Evolutionary conservation across 2,329 filamentous ascomycete species (phyloP), one percentile per base, ranked within the genome.

Genomic region (Monilinia vaccinii-corymbosi): DNA sequence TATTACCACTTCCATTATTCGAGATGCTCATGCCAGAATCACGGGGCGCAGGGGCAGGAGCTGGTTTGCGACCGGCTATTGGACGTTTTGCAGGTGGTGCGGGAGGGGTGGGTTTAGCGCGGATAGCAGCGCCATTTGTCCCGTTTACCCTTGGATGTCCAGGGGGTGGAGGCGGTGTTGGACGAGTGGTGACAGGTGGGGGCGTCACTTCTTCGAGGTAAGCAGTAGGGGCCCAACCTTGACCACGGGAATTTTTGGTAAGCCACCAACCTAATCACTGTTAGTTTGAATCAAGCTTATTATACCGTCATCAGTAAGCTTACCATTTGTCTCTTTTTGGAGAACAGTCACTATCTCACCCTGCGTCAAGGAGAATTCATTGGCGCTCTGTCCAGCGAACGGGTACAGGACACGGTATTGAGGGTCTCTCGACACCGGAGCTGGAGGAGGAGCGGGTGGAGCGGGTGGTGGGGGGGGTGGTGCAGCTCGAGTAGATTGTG

Each of bases 321-420:
- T 83, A 96, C 93, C 94, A 72, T 97, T 97, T 73, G 82, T 86
- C 75, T 97, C 93, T 75, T 97, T 97, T 71, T 94, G 88, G n/a
- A 95, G 82, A 70, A 99, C 85, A 72, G 95, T 85, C 57, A 99
- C 82, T 52, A 96, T 75, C 64, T 97, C 89, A 55, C 88, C 91
- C 53, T 88, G 86, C 61, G 74, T 81, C 64, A 99, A 83, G 18
- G 88, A 86, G 56, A 99, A 79, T 74, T 97, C 92, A 66, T 95
- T 96, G 61, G 87, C 83, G 64, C 83, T 89, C 67, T 93, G 87
- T 18, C 91, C 91, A 58, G 79, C 81, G 73, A 97, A 99, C 69
- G 97, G 92, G 73, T 97, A 99, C 50, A 97, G 74, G 5, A 91
- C 94, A 77, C 91, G 94, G 69, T 89, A 95, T 67, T 86, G 90